Evolutionary conservation across 208 protist genomes (phyloP).

Genomic region (Leishmania arabica): DNA sequence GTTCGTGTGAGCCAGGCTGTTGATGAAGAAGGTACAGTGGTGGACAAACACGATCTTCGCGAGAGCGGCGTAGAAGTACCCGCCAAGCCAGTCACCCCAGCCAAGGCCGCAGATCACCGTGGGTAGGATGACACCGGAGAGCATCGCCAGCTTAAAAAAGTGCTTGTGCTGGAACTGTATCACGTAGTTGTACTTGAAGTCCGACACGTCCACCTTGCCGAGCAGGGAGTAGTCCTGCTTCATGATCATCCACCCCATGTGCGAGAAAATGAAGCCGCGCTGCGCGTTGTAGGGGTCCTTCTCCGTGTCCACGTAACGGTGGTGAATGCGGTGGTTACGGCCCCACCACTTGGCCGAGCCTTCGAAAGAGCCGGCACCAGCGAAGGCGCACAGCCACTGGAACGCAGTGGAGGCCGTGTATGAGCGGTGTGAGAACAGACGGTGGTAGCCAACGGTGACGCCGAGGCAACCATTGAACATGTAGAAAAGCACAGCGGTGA

Average conservation of each 20-base stretch:
- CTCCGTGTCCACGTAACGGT: conserved; percentile 91
- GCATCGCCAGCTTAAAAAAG: conserved; percentile 84
- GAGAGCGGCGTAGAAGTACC: conserved; percentile 85
- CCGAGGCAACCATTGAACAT: conserved; percentile 88
- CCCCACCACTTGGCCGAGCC: conserved; percentile 91
- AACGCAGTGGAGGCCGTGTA: conserved; percentile 66
- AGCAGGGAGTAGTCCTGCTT: conserved; percentile 89
- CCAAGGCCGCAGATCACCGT: conserved; percentile 81
- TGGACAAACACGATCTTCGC: conserved; percentile 84
- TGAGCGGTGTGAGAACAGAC: conserved; percentile 89
- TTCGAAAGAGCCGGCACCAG: conserved; percentile 89
- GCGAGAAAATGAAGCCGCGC: conserved; percentile 89
- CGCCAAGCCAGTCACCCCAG: conserved; percentile 86
- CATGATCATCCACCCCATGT: conserved; percentile 94
- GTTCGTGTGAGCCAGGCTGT: conserved; percentile 87
- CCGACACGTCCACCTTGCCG: conserved; percentile 81
- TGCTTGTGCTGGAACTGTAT: conserved; percentile 88
- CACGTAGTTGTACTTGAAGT: conserved; percentile 86
- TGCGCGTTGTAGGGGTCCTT: conserved; percentile 92
- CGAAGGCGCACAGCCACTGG: conserved; percentile 78
- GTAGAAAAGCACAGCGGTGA: conserved; percentile 68
- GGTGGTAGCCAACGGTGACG: conserved; percentile 91
- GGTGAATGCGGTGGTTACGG: conserved; percentile 93
- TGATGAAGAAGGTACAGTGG: conserved; percentile 94
- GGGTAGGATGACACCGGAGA: conserved; percentile 86